phyloP scores from a whole-genome alignment of 768 basidiomycete species.

The Astraeus odoratus region DNA sequence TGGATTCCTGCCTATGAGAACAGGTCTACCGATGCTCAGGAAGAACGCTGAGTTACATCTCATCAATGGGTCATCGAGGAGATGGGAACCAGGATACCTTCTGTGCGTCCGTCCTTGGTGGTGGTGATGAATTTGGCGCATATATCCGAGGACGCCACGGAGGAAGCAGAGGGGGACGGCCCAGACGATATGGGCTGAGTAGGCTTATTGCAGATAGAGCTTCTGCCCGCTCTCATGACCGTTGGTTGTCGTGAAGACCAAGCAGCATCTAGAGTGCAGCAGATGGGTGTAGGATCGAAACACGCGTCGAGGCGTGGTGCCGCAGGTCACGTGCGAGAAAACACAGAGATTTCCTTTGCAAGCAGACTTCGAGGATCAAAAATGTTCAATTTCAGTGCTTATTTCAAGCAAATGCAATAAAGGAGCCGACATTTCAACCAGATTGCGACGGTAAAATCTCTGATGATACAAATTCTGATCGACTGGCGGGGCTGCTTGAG shows the following conservation, averaged over 20 bases:
- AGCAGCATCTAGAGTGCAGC: too few relatives aligned
- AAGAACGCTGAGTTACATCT: slow-evolving; percentile 41
- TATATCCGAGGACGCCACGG: slow-evolving; percentile 31
- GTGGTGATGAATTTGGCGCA: slow-evolving; percentile 69
- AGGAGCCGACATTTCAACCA: too few relatives aligned
- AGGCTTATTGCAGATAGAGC: slow-evolving; percentile 12
- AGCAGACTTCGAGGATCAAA: too few relatives aligned
- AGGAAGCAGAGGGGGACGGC: slow-evolving; percentile 11
- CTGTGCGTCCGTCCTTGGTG: slow-evolving; percentile 52
- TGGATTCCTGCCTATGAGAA: slow-evolving; percentile 68
- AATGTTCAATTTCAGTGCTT: too few relatives aligned
- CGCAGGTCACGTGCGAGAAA: neutral
- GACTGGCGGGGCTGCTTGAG: too few relatives aligned
- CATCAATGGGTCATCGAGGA: neutral
- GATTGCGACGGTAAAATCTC: too few relatives aligned
- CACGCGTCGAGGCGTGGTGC: neutral
- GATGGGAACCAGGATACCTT: slow-evolving; percentile 37
- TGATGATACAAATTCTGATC: too few relatives aligned
- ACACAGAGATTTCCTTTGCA: neutral
- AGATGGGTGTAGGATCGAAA: too few relatives aligned
- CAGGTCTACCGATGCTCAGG: slow-evolving; percentile 55
- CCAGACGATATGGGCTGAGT: slow-evolving; percentile 26
- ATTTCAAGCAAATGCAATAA: too few relatives aligned
- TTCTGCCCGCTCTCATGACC: slow-evolving; percentile 12
- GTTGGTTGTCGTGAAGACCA: neutral